Base-by-base conservation (phyloP, 495 filamentous ascomycete species). In the Talaromyces borbonicus region DNA sequence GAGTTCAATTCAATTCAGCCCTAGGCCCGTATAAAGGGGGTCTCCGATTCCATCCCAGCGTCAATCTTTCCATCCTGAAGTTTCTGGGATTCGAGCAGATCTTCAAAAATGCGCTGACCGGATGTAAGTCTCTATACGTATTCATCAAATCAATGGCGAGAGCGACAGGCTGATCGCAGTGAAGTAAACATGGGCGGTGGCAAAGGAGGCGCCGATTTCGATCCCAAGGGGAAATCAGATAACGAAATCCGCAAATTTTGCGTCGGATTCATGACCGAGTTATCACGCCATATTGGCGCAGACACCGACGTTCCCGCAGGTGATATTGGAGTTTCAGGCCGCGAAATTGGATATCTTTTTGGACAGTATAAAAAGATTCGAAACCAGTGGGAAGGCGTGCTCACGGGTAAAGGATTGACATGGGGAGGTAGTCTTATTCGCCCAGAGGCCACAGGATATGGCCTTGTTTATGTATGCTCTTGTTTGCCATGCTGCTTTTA, bases 61-160 rank as follows among this genome's bases (percentile, higher is more conserved):
- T 98, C 69, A 98, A 98, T 73, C 75, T 98, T 49, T 93, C 86
- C 53, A 90, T 98, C 60, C 77, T 98, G 52, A 98, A 98, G 74
- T 97, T 97, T 76, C 75, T 98, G 56, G 92, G 90, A 46, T 96
- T 97, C 63, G 92, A 98, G 82, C 92, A 98, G 77, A 92, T 87
- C 71, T 96, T 98, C 78, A 98, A 98, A 82, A 98, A 98, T 89
- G 92, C 92, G 52, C 73, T 98, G 56, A 97, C 92, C 50, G 92
- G 92, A 53, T 69, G 86, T 90, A 72, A 77, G 86, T 84, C 14
- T 32, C 24, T 18, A 29, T 19, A 22, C 15, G 7, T 29, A 4
- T 9, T 24, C 16, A n/a, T n/a, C n/a, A n/a, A n/a, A n/a, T n/a
- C n/a, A n/a, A n/a, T 27, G 20, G 18, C 15, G 35, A 8, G 24